Evolutionary conservation across 139 green algal genomes (phyloP).

Genomic region (Micractinium conductrix): DNA sequence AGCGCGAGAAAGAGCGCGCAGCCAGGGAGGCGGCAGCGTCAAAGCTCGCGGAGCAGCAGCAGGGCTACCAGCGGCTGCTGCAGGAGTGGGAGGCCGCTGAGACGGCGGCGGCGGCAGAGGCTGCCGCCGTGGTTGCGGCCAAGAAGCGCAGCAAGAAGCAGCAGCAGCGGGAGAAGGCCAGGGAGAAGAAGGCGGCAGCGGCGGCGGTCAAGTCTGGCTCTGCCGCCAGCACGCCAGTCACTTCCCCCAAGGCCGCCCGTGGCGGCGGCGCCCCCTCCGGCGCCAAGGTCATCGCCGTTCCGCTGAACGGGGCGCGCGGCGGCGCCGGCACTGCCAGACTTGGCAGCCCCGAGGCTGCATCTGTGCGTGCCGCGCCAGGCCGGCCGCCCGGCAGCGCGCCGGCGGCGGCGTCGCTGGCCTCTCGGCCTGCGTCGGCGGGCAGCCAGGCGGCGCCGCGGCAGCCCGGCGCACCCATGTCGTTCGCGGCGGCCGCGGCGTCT

Average conservation of each 20-base stretch:
- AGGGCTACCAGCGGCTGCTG: constrained; percentile 19
- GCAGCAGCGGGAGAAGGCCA: constrained; percentile 24
- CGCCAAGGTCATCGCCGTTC: constrained; percentile 7
- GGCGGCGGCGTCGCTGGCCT: neutral
- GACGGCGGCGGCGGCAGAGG: neutral
- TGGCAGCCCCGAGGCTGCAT: neutral
- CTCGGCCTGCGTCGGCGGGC: neutral
- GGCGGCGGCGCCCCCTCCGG: neutral
- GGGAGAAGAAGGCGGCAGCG: constrained; percentile 8
- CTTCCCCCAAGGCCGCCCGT: neutral
- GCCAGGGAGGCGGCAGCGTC: neutral
- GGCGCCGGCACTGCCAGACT: neutral
- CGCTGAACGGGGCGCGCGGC: constrained; percentile 6
- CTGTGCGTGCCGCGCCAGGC: neutral
- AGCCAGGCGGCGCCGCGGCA: neutral
- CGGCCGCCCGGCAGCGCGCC: neutral
- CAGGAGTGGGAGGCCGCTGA: constrained; percentile 18
- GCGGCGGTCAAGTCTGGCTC: neutral
- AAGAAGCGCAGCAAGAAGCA: constrained; percentile 24
- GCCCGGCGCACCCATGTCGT: constrained; percentile 7
- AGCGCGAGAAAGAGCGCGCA: constrained; percentile 2
- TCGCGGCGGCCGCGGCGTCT: constrained; percentile 1
- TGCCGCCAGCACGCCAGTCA: neutral
- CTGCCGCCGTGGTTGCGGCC: neutral
- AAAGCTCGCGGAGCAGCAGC: constrained; percentile 1